phyloP scores from a whole-genome alignment of 75 land plant genomes.

The Cupressus sempervirens region DNA sequence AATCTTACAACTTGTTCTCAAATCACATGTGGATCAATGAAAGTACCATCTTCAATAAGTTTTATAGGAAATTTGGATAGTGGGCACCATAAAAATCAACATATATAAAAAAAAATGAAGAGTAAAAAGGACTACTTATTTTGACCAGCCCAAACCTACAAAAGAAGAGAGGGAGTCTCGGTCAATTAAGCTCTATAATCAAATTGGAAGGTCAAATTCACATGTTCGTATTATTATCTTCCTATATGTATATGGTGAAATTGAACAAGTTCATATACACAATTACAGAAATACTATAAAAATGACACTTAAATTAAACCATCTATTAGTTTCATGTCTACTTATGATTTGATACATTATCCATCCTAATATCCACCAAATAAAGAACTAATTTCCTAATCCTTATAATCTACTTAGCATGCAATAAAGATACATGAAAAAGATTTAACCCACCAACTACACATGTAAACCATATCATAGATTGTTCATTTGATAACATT shows the following conservation, averaged over 20 bases:
- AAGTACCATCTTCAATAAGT: background rate
- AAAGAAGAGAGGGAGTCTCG: background rate
- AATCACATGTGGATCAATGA: background rate
- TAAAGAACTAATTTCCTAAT: too few relatives aligned
- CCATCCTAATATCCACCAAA: too few relatives aligned
- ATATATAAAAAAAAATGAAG: background rate
- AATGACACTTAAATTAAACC: too few relatives aligned
- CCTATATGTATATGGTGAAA: background rate
- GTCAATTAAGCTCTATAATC: conserved; percentile 1
- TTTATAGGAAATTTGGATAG: background rate
- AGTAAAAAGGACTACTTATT: background rate
- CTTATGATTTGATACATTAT: too few relatives aligned
- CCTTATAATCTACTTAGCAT: too few relatives aligned
- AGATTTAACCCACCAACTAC: too few relatives aligned
- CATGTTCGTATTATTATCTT: background rate
- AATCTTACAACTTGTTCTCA: background rate
- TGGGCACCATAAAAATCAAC: background rate
- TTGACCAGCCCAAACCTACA: background rate
- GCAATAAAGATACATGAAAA: too few relatives aligned
- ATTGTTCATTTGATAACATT: too few relatives aligned
- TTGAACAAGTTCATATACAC: background rate
- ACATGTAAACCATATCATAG: too few relatives aligned
- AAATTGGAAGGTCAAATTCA: conserved; percentile 6
- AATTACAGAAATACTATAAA: background rate
- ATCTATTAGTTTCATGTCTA: too few relatives aligned